phyloP scores from a whole-genome alignment of 805 yeast species.

The Starmera pachycereana region DNA sequence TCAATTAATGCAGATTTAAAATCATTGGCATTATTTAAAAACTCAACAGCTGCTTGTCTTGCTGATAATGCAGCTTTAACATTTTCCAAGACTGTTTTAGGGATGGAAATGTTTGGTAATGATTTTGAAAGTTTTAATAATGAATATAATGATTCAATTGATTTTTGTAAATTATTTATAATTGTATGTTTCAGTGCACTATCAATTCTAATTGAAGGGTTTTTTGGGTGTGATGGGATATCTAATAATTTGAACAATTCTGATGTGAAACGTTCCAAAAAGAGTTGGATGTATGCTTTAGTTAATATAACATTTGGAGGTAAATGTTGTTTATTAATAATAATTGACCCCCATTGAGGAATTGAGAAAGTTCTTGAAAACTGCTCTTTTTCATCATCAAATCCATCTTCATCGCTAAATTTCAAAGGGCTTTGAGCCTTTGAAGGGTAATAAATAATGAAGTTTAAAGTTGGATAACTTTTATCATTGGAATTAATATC shows the following conservation, averaged over 20 bases:
- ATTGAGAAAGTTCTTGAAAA: conserved; percentile 38
- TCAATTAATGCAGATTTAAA: conserved; percentile 44
- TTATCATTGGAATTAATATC: conserved; percentile 45
- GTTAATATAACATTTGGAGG: conserved; percentile 22
- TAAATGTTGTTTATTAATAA: conserved; percentile 27
- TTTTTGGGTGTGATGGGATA: conserved; percentile 44
- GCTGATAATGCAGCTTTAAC: conserved; percentile 41
- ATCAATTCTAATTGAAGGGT: conserved; percentile 57
- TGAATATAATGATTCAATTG: conserved; percentile 65
- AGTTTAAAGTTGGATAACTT: conserved; percentile 59
- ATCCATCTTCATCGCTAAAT: conserved; percentile 29
- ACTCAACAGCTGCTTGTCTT: conserved; percentile 21
- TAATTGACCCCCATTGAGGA: conserved; percentile 80
- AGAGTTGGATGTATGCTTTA: conserved; percentile 38
- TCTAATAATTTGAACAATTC: conserved; percentile 72
- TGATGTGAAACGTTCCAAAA: conserved; percentile 59
- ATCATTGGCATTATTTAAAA: conserved; percentile 10
- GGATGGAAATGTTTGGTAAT: conserved; percentile 75
- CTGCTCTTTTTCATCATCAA: not conserved
- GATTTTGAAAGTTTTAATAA: conserved; percentile 58
- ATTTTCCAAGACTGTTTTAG: conserved; percentile 52
- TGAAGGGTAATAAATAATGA: conserved; percentile 58
- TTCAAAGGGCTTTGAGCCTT: conserved; percentile 34
- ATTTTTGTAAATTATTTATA: conserved; percentile 44
- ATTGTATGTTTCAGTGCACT: conserved; percentile 51